phyloP scores from a whole-genome alignment of 1,284 basidiomycete genomes.

The Puccinia hordei region DNA sequence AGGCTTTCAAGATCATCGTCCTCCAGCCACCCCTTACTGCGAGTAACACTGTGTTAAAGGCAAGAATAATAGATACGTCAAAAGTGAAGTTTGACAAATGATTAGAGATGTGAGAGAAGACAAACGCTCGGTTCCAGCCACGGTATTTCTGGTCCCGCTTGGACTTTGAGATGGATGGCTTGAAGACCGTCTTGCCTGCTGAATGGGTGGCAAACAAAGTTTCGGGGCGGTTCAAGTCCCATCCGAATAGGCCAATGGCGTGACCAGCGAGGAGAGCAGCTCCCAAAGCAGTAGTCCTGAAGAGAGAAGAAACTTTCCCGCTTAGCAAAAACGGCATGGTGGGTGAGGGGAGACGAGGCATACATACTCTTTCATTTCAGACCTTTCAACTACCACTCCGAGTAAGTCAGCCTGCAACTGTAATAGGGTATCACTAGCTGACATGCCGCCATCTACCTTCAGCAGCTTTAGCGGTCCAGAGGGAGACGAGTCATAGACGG shows the following conservation, averaged over 20 bases:
- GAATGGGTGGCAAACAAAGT: slow-evolving; percentile 65
- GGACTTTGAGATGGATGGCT: background rate
- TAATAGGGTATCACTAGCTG: slow-evolving; percentile 71
- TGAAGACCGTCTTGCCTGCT: slow-evolving; percentile 21
- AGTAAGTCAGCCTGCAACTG: slow-evolving; percentile 87
- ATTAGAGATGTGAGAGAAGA: background rate
- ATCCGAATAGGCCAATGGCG: slow-evolving; percentile 86
- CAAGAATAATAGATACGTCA: background rate
- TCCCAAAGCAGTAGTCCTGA: slow-evolving; percentile 91
- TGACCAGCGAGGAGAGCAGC: slow-evolving; percentile 91
- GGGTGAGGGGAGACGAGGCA: background rate
- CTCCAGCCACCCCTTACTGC: slow-evolving; percentile 43
- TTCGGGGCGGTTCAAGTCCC: slow-evolving; percentile 82
- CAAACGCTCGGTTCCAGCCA: slow-evolving; percentile 46
- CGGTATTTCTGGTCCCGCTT: slow-evolving; percentile 21
- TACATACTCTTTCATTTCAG: slow-evolving; percentile 91
- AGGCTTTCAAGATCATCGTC: background rate
- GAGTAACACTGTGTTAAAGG: slow-evolving; percentile 22
- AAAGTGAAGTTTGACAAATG: background rate
- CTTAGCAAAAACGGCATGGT: background rate
- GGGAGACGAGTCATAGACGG: background rate
- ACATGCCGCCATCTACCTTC: slow-evolving; percentile 76
- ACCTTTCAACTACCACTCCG: slow-evolving; percentile 85
- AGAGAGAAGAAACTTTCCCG: no score
- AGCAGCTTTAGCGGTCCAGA: slow-evolving; percentile 70